Percentiles rank a stretch among this genome's conserved stretches.
Conservation (phyloP, 2,329 filamentous ascomycete genomes). For the Pseudogymnoascus sp. region DNA sequence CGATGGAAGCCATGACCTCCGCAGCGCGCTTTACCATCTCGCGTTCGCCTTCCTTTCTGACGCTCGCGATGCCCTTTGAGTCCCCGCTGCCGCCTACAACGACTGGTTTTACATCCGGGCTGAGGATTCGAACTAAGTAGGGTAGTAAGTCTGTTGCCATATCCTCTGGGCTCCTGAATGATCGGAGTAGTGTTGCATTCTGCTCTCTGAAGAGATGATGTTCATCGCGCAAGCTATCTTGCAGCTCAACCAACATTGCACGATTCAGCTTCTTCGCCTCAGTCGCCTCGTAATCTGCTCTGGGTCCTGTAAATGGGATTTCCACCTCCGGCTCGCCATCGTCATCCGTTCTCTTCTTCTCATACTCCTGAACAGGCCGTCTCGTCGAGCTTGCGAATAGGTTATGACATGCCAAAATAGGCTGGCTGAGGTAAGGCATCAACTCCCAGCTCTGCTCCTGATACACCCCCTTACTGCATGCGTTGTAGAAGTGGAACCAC, state of each 20-base stretch:
- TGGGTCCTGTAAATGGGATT: slow-evolving; percentile 71
- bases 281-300: slow-evolving; percentile 72
- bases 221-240: slow-evolving; percentile 51
- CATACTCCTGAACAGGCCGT: slow-evolving; percentile 37
- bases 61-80: slow-evolving; percentile 65
- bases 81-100: slow-evolving; percentile 66
- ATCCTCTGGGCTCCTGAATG: slow-evolving; percentile 72
- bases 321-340: slow-evolving; percentile 43
- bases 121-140: slow-evolving; percentile 74
- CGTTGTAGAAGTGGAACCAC: slow-evolving; percentile 92
- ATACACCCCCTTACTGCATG: slow-evolving; percentile 70
- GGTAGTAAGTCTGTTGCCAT: slow-evolving; percentile 78
- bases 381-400: slow-evolving; percentile 70
- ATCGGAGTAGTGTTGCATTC: slow-evolving; percentile 62
- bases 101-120: slow-evolving; percentile 86
- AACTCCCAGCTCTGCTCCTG: slow-evolving; percentile 91
- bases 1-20: slow-evolving; percentile 73
- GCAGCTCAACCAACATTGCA: slow-evolving; percentile 65
- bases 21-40: slow-evolving; percentile 73
- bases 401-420: slow-evolving; percentile 82
- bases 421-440: slow-evolving; percentile 75
- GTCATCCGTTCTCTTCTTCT: slow-evolving; percentile 38
- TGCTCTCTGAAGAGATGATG: slow-evolving; percentile 33
- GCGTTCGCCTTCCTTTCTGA: slow-evolving; percentile 80
- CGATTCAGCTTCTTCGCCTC: slow-evolving; percentile 77